A percentile compares a stretch with the other conserved stretches of the same genome.
Evolutionary conservation across 257 asterid species (phyloP).

Genomic region (Avicennia marina): DNA sequence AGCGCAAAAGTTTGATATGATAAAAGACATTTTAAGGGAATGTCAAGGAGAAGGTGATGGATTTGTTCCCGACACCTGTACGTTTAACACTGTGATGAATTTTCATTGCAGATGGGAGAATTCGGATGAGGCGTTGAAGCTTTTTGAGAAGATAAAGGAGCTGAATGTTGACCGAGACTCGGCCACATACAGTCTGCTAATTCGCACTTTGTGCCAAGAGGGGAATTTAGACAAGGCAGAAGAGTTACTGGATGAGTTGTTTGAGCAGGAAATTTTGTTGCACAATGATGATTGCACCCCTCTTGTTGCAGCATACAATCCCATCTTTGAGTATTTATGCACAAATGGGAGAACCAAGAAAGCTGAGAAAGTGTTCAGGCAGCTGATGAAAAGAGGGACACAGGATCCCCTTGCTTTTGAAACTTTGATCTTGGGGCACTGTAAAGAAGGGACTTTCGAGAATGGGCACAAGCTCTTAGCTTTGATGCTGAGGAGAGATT

Average conservation of each 20-base stretch:
- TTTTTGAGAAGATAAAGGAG: constrained; percentile 59
- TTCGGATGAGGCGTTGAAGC: constrained; percentile 43
- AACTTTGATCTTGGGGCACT: constrained; percentile 70
- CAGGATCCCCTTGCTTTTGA: constrained; percentile 66
- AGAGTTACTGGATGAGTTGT: constrained; percentile 53
- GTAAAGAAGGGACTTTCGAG: constrained; percentile 50
- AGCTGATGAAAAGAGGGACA: constrained; percentile 64
- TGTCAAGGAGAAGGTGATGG: constrained; percentile 26
- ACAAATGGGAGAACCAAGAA: constrained; percentile 51
- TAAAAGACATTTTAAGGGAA: constrained; percentile 48
- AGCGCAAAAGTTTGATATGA: constrained; percentile 41
- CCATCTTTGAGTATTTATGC: constrained; percentile 59
- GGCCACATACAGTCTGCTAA: constrained; percentile 53
- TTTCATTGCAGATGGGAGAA: constrained; percentile 50
- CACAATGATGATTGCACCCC: constrained; percentile 43
- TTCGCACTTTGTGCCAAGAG: constrained; percentile 48
- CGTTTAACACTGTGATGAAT: constrained; percentile 69
- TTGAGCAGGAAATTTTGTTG: constrained; percentile 44
- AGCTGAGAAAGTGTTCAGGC: constrained; percentile 74
- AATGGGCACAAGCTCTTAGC: constrained; percentile 55
- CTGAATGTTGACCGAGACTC: constrained; percentile 62
- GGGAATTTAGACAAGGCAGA: constrained; percentile 51
- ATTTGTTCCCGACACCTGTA: constrained; percentile 67
- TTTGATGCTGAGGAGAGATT: constrained; percentile 72
- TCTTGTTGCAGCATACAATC: constrained; percentile 67